These are phyloP conservation scores for Amyloporia xantha DNA, from an alignment of 768 basidiomycete genomes.

Conservation along the genomic window DNA sequence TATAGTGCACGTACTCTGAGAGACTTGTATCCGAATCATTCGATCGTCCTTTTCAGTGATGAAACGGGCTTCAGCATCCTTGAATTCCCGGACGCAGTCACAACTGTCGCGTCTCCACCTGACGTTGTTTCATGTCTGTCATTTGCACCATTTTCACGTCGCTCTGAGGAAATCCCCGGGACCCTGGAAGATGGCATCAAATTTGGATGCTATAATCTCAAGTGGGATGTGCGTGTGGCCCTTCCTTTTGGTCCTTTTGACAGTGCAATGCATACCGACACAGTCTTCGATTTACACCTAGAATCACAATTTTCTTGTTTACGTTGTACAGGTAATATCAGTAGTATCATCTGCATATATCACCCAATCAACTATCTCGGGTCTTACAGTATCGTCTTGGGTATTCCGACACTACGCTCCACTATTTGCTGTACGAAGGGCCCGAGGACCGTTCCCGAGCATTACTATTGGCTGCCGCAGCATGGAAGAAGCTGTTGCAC, in stretches of 20 bases:
- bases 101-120: conserved; percentile 37
- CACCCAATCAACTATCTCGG: neutral
- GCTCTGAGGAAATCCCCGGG: conserved; percentile 37
- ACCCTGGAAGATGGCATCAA: conserved; percentile 42
- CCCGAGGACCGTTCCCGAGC: conserved; percentile 43
- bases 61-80: conserved; percentile 36
- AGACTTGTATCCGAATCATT: conserved; percentile 54
- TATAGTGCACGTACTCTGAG: conserved; percentile 41
- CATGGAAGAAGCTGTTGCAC: conserved; percentile 47
- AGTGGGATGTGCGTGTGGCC: conserved; percentile 47
- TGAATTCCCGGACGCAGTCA: conserved; percentile 41
- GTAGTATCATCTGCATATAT: neutral
- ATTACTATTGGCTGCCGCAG: conserved; percentile 46
- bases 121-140: conserved; percentile 41
- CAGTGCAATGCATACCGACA: neutral
- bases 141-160: conserved; percentile 43
- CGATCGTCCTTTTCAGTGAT: conserved; percentile 48
- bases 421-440: conserved; percentile 58
- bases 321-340: conserved; percentile 39
- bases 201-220: conserved; percentile 46
- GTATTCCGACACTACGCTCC: conserved; percentile 17
- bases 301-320: conserved; percentile 52
- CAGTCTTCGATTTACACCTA: conserved; percentile 19
- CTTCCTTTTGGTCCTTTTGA: neutral
- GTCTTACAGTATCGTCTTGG: conserved; percentile 15